These are phyloP conservation scores for Nitzschia sp. DNA, from an alignment of 108 stramenopile species.

Conservation along the genomic window DNA sequence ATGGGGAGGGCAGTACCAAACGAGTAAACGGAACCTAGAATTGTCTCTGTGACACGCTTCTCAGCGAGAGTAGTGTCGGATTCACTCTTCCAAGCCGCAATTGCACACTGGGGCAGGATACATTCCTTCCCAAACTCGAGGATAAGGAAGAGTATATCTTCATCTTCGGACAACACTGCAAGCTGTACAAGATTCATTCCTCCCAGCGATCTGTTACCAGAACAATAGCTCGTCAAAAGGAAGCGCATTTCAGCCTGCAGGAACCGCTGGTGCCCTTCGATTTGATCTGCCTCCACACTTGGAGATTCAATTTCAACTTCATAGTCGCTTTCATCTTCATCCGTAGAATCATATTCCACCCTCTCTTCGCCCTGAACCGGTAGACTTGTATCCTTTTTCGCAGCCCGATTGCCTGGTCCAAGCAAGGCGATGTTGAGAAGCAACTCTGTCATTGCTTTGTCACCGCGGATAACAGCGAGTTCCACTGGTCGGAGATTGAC, in stretches of 20 bases:
- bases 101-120: background rate
- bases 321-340: background rate
- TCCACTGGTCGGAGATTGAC: constrained; percentile 14
- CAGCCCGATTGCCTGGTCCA: background rate
- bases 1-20: background rate
- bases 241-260: background rate
- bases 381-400: background rate
- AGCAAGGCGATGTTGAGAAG: background rate
- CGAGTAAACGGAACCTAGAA: background rate
- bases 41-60: background rate
- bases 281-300: background rate
- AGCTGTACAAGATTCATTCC: background rate
- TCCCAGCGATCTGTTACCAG: background rate
- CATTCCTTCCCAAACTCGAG: background rate
- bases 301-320: background rate
- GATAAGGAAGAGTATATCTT: background rate
- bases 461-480: constrained; percentile 14
- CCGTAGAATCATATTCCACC: background rate
- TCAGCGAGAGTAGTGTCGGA: background rate
- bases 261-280: background rate
- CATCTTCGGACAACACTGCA: background rate
- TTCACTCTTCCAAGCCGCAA: constrained; percentile 2
- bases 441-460: background rate
- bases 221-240: background rate
- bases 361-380: background rate